These are phyloP conservation scores for Claviceps arundinis DNA, from an alignment of 2,329 filamentous ascomycete species.

Conservation along the genomic window DNA sequence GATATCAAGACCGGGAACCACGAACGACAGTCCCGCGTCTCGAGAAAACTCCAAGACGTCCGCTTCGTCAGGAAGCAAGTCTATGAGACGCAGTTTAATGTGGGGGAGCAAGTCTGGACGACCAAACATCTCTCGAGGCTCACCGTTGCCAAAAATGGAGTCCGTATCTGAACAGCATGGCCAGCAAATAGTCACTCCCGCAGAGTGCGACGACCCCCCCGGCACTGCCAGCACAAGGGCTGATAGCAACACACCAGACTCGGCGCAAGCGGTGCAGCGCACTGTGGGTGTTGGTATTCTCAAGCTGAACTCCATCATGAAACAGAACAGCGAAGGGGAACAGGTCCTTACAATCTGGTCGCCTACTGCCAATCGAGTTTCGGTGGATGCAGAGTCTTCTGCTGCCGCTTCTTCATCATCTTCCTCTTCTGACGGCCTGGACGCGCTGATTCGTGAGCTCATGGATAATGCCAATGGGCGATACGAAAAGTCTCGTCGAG, in stretches of 20 bases:
- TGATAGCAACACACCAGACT: constrained; percentile 10
- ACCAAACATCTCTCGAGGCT: constrained; percentile 39
- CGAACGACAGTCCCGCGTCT: constrained; percentile 25
- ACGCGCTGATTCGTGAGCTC: constrained; percentile 60
- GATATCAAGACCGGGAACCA: constrained; percentile 36
- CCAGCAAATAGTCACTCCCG: constrained; percentile 24
- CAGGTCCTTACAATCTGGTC: constrained; percentile 69
- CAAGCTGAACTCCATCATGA: constrained; percentile 62
- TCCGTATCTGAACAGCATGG: constrained; percentile 41
- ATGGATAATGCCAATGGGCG: constrained; percentile 59
- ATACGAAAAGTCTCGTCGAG: constrained; percentile 58
- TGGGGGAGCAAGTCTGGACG: constrained; percentile 50
- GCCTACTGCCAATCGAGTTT: constrained; percentile 36
- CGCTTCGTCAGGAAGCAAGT: constrained; percentile 36
- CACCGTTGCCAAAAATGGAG: constrained; percentile 36
- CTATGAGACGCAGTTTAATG: constrained; percentile 52
- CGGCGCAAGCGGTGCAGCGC: constrained; percentile 28
- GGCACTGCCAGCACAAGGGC: constrained; percentile 41
- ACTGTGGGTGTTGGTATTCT: constrained; percentile 67
- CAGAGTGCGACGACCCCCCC: constrained; percentile 33
- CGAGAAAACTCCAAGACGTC: constrained; percentile 35
- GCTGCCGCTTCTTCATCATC: too few species aligned
- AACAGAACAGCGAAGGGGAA: constrained; percentile 57
- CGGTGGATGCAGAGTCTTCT: constrained; percentile 40
- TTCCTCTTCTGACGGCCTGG: constrained; percentile 49